Conservation (phyloP, 768 basidiomycete genomes). For the Kwoniella newhampshirensis region DNA sequence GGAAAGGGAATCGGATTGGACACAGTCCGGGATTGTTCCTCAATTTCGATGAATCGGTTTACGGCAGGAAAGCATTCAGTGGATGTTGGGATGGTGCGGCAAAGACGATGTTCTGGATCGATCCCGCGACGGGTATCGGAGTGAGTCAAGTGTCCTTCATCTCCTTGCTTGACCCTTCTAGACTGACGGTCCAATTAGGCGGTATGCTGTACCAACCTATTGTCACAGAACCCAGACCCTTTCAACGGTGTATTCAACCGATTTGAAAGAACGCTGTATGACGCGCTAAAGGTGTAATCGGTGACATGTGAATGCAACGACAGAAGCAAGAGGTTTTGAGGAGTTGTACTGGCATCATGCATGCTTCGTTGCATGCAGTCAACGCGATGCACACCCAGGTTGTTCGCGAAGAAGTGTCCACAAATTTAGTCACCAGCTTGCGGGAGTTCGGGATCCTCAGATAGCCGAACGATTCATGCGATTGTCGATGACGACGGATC, state of each 20-base stretch:
- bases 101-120: conserved; percentile 23
- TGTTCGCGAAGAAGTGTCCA: too few relatives aligned
- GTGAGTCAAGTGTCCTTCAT: conserved; percentile 10
- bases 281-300: neutral
- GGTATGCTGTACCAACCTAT: conserved; percentile 29
- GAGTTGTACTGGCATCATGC: too few relatives aligned
- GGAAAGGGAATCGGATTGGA: conserved; percentile 5
- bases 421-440: too few relatives aligned
- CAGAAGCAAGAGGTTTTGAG: too few relatives aligned
- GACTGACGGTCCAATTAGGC: conserved; percentile 10
- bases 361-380: too few relatives aligned
- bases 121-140: conserved; percentile 19
- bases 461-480: too few relatives aligned
- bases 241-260: conserved; percentile 22
- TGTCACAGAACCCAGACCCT: conserved; percentile 25
- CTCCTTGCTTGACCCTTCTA: neutral
- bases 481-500: too few relatives aligned
- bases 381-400: too few relatives aligned
- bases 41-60: conserved; percentile 7
- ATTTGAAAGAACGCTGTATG: conserved; percentile 31
- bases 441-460: too few relatives aligned
- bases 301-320: too few relatives aligned
- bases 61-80: conserved; percentile 12
- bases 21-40: conserved; percentile 6
- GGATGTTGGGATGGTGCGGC: conserved; percentile 25